These are phyloP conservation scores for Collybia sp. DNA, from an alignment of 768 basidiomycete genomes.

Conservation along the genomic window DNA sequence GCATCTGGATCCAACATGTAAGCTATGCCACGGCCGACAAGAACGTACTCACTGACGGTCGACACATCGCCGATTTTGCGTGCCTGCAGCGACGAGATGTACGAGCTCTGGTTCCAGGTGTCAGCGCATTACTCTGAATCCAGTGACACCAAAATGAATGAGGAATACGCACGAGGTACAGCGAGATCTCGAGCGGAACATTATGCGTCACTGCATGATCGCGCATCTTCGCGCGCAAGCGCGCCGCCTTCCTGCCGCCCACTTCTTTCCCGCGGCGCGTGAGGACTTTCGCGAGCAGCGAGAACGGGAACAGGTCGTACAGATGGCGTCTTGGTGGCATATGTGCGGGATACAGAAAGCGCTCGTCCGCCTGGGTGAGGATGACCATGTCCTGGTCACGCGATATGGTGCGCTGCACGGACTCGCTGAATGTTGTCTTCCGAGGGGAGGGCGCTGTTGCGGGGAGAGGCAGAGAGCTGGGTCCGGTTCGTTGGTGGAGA, in stretches of 20 bases:
- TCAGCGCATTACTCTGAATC: too few relatives aligned
- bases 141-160: too few relatives aligned
- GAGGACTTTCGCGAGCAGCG: slow-evolving; percentile 45
- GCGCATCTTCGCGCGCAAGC: slow-evolving; percentile 44
- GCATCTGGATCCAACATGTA: slow-evolving; percentile 26
- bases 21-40: slow-evolving; percentile 1
- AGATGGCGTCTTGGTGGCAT: slow-evolving; percentile 56
- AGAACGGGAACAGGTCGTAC: slow-evolving; percentile 70
- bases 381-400: slow-evolving; percentile 24
- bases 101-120: slow-evolving; percentile 47
- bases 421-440: slow-evolving; percentile 8
- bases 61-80: slow-evolving; percentile 54
- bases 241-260: slow-evolving; percentile 60
- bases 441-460: slow-evolving; percentile 17
- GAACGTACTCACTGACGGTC: slow-evolving; percentile 46
- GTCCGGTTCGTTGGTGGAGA: slow-evolving; percentile 15
- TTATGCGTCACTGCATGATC: slow-evolving; percentile 48
- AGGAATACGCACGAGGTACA: slow-evolving; percentile 53
- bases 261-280: slow-evolving; percentile 43
- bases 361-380: slow-evolving; percentile 36
- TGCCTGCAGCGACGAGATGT: slow-evolving; percentile 53
- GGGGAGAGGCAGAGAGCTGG: slow-evolving; percentile 17
- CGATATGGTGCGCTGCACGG: not conserved
- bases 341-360: slow-evolving; percentile 44
- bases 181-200: slow-evolving; percentile 62